phyloP scores from a whole-genome alignment of 352 stramenopile species.

The Globisporangium recalcitrans region DNA sequence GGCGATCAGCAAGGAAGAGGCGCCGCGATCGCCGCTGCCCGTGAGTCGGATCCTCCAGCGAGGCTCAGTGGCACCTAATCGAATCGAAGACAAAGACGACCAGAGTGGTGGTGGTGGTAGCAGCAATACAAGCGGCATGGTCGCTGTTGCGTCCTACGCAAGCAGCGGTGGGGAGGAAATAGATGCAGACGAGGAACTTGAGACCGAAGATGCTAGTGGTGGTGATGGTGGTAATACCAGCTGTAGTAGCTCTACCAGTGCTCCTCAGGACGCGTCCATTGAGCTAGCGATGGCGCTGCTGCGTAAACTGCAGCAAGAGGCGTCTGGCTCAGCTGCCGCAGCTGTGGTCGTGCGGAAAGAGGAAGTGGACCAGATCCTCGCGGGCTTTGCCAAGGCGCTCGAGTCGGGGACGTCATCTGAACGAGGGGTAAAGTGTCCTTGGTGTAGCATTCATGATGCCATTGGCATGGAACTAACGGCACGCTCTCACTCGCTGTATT shows the following conservation, averaged over 20 bases:
- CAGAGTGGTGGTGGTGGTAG: not conserved
- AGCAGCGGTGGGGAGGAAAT: conserved; percentile 5
- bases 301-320: conserved; percentile 45
- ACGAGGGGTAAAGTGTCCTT: conserved; percentile 21
- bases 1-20: not conserved
- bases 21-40: conserved; percentile 8
- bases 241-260: conserved; percentile 1
- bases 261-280: conserved; percentile 32
- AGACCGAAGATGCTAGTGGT: conserved; percentile 17
- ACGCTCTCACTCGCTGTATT: not conserved
- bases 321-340: not conserved
- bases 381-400: conserved; percentile 52
- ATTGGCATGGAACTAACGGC: not conserved
- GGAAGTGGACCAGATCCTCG: conserved; percentile 55
- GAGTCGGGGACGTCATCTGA: conserved; percentile 38
- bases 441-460: not conserved
- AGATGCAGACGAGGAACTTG: conserved; percentile 2
- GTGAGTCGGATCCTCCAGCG: conserved; percentile 8
- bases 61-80: conserved; percentile 9
- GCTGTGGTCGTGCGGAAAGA: conserved; percentile 37
- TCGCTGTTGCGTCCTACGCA: not conserved
- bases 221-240: not conserved
- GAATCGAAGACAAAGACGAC: not conserved
- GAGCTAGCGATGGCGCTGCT: conserved; percentile 55
- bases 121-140: not conserved